Base-by-base conservation (phyloP, 192 early-diverging fungal genomes). In the Coemansia sp. region DNA sequence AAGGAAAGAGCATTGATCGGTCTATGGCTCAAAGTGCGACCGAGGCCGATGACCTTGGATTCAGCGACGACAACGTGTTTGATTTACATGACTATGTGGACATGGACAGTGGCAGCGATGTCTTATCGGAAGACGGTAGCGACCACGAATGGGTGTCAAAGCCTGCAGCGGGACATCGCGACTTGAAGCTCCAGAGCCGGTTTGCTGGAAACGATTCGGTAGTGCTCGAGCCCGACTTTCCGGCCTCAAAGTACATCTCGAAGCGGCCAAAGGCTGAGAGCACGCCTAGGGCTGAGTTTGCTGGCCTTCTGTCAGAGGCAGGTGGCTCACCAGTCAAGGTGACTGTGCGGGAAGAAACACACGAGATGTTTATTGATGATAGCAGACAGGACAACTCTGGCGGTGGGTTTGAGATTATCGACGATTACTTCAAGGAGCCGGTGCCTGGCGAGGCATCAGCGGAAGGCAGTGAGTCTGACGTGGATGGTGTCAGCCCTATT, bases 341-440 rank as follows among this genome's bases (percentile, higher is more conserved):
- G 4, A 51, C 54, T 13, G 26, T 57, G 14, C 27, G 62, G 4
- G 59, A 65, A 12, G 69, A 55, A 11, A 16, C 6, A 32, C 35
- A 43, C 29, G 61, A 29, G 6, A 26, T 37, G 51, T 65, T 65
- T 41, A 18, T 65, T 39, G 63, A 29, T 20, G 63, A 50, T 32
- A 13, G 16, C 19, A 12, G 16, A 37, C 45, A n/a, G 3, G 58
- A 45, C 16, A 41, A n/a, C 16, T 24, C 5, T 3, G 27, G 20
- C 45, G 55, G 38, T 1, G 60, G 19, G 22, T 74, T 80, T 70
- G 66, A 57, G 18, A 54, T 80, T 23, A 80, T 80, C 27, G 72
- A 80, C 18, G 65, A 80, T 58, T 80, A 80, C 69, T 80, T 80
- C 53, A 64, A 64, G 19, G 72, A 38, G 10, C 78, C 78, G 0